A percentile compares a stretch with the other conserved stretches of the same genome.
phyloP scores from a whole-genome alignment of 768 basidiomycete species.

The Pholiota molesta region DNA sequence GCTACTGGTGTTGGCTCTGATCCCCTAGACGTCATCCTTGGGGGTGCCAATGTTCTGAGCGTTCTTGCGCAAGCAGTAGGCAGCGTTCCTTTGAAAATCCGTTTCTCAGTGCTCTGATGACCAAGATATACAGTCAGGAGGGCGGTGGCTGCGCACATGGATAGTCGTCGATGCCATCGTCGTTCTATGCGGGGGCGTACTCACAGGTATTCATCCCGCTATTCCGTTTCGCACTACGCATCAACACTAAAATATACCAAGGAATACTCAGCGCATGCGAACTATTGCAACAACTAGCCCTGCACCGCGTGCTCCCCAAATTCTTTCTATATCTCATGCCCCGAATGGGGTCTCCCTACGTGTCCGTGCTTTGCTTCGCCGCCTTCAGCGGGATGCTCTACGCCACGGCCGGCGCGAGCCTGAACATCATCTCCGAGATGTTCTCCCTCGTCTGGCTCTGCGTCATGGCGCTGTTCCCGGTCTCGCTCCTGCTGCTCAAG shows the following conservation, averaged over 20 bases:
- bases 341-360: slow-evolving; percentile 51
- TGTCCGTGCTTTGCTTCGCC: slow-evolving; percentile 54
- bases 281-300: slow-evolving; percentile 57
- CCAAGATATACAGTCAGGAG: slow-evolving; percentile 45
- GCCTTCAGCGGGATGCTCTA: slow-evolving; percentile 57
- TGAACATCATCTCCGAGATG: slow-evolving; percentile 63
- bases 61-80: slow-evolving; percentile 60
- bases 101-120: background rate
- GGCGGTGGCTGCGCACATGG: slow-evolving; percentile 63
- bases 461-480: slow-evolving; percentile 66
- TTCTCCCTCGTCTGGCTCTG: slow-evolving; percentile 71
- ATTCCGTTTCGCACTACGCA: background rate
- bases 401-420: slow-evolving; percentile 54
- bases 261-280: slow-evolving; percentile 63
- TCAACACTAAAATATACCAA: slow-evolving; percentile 18
- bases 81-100: slow-evolving; percentile 1
- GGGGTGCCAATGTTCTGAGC: slow-evolving; percentile 64
- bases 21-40: slow-evolving; percentile 54
- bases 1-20: slow-evolving; percentile 58
- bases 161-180: slow-evolving; percentile 68
- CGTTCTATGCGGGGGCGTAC: slow-evolving; percentile 74
- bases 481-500: slow-evolving; percentile 60
- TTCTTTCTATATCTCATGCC: slow-evolving; percentile 51
- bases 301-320: slow-evolving; percentile 62
- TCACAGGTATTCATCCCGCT: slow-evolving; percentile 51